Base-by-base conservation (phyloP, 108 stramenopile genomes). In the Thalassiosira profunda region DNA sequence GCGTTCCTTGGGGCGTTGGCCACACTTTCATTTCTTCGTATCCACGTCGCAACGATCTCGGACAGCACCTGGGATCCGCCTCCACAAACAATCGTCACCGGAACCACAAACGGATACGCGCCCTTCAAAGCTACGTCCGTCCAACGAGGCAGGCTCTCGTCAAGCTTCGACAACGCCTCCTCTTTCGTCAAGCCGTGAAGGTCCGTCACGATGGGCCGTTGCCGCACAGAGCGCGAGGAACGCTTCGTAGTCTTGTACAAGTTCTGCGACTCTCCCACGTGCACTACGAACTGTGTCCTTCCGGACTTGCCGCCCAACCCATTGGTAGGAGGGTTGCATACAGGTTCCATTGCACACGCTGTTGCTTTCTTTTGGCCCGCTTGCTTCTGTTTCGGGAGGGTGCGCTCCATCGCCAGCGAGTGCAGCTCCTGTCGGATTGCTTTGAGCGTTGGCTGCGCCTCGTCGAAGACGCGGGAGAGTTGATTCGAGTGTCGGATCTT, bases 51-150 rank as follows among this genome's bases (percentile, higher is more conserved):
- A 10, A 68, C 56, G 7, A 35, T 14, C 31, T 68, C 67, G 5
- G 67, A 68, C 21, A 68, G 36, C 7, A 68, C 58, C 38, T 58
- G 56, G 37, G 23, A 38, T n/a, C 67, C 67, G 6, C 67, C 55
- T 2, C 67, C 67, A 34, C 67, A 69, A 14, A 69, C 26, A 36
- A 69, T 69, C 2, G 18, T 28, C 3, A 20, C 56, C 2, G 67
- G 56, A 1, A 68, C 29, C 24, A 68, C 67, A 47, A 35, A 68
- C 2, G 55, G 67, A 15, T 68, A 58, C 7, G 57, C 35, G 10
- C 67, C 56, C 18, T 68, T 43, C 56, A 47, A 58, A 1, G 67
- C 67, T 12, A 26, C 36, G 21, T 58, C 56, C 45, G 58, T 30
- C 55, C 43, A 58, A n/a, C 9, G 37, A 37, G 18, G 30, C 12